These are phyloP conservation scores for Mucor plumbeus DNA, from an alignment of 371 early-diverging fungal genomes.

Conservation along the genomic window DNA sequence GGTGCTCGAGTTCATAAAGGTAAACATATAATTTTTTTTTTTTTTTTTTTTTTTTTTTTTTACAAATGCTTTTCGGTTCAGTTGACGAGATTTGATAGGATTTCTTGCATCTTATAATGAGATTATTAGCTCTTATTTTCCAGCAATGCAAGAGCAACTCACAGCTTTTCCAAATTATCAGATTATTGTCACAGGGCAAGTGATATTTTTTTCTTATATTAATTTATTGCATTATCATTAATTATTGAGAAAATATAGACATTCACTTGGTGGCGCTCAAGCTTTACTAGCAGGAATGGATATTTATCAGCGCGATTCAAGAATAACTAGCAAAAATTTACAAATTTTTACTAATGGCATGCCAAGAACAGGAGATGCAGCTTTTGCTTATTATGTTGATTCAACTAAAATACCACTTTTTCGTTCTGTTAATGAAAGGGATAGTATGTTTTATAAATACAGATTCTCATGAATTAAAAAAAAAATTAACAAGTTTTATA, in stretches of 20 bases:
- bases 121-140: constrained; percentile 8
- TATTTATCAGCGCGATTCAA: constrained; percentile 26
- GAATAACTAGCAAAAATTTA: constrained; percentile 18
- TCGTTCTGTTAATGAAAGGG: constrained; percentile 54
- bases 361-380: constrained; percentile 57
- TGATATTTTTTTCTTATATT: neutral
- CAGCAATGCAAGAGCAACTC: constrained; percentile 18
- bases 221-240: neutral
- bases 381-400: constrained; percentile 48
- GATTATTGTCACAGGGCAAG: constrained; percentile 22
- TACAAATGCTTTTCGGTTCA: neutral
- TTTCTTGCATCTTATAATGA: constrained; percentile 22
- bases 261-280: constrained; percentile 35
- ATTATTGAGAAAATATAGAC: constrained; percentile 2
- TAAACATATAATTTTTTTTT: neutral
- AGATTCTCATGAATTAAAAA: neutral
- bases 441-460: constrained; percentile 20
- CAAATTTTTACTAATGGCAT: constrained; percentile 37
- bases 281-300: constrained; percentile 35
- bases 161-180: constrained; percentile 19
- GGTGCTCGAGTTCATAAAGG: constrained; percentile 18
- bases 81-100: constrained; percentile 2
- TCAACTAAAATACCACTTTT: constrained; percentile 33
- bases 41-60: too few species aligned
- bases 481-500: neutral